A percentile compares a stretch with the other conserved stretches of the same genome.
Evolutionary conservation across 1,139 yeast species (phyloP).

Genomic region (Yamadazyma songkhlaensis): DNA sequence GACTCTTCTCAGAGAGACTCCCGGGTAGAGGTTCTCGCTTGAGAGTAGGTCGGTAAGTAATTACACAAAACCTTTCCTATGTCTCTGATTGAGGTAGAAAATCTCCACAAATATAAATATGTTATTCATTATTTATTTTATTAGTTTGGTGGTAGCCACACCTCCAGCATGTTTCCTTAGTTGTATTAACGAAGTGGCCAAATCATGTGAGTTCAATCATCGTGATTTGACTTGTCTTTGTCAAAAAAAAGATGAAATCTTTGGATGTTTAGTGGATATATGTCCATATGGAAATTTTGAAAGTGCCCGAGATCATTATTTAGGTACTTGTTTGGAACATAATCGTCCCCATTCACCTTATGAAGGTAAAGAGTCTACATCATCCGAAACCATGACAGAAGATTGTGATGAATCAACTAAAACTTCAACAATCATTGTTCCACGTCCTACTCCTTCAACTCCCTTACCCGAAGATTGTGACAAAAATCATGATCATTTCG

Average conservation of each 20-base stretch:
- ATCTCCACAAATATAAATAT: neutral
- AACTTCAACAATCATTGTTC: neutral
- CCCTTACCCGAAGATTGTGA: conserved; percentile 6
- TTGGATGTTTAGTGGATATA: conserved; percentile 45
- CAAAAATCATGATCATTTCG: conserved; percentile 12
- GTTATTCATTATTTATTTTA: neutral
- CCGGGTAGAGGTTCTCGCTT: too few species aligned
- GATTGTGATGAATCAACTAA: neutral
- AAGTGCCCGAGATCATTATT: conserved; percentile 52
- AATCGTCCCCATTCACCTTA: neutral
- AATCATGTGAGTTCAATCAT: conserved; percentile 28
- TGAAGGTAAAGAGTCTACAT: neutral
- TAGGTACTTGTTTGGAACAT: conserved; percentile 53
- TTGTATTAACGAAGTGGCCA: conserved; percentile 40
- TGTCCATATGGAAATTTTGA: conserved; percentile 49
- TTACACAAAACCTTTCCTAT: too few species aligned
- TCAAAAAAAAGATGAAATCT: conserved; percentile 29
- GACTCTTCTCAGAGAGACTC: too few species aligned
- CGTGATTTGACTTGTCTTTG: conserved; percentile 43
- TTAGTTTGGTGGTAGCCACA: conserved; percentile 27
- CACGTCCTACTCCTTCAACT: neutral
- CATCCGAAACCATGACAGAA: neutral
- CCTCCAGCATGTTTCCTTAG: conserved; percentile 56
- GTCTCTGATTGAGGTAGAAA: neutral
- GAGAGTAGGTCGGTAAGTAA: too few species aligned